Percentiles rank a stretch among this genome's conserved stretches.
These are phyloP conservation scores for Mycosphaerella sp. DNA, from an alignment of 2,329 filamentous ascomycete species.

Conservation along the genomic window DNA sequence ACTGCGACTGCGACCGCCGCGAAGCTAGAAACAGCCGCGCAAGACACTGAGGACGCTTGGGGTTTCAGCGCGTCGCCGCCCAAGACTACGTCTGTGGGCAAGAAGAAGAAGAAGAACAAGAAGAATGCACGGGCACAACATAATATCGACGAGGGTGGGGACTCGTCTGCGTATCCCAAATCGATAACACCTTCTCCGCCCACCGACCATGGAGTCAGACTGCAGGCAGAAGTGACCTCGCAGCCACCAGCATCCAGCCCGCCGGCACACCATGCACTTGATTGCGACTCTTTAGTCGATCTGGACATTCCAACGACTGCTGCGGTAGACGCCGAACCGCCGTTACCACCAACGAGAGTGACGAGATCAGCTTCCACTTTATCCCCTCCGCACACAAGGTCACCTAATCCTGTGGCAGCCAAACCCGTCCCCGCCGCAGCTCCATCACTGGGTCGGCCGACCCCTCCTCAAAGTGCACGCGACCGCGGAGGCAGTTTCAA, in stretches of 20 bases:
- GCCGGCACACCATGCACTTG: slow-evolving; percentile 1
- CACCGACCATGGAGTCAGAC: slow-evolving; percentile 18
- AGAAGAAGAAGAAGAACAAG: slow-evolving; percentile 29
- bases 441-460: slow-evolving; percentile 7
- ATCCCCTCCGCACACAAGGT: slow-evolving; percentile 14
- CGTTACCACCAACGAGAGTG: slow-evolving; percentile 1
- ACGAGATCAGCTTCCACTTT: slow-evolving; percentile 13
- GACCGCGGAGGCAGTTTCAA: slow-evolving; percentile 10
- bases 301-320: slow-evolving; percentile 18
- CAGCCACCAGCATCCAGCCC: slow-evolving; percentile 10
- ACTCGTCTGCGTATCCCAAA: slow-evolving; percentile 24
- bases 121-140: slow-evolving; percentile 23
- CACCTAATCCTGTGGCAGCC: slow-evolving; percentile 6
- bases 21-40: slow-evolving; percentile 5
- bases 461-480: neutral
- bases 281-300: slow-evolving; percentile 8
- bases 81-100: slow-evolving; percentile 12
- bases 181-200: slow-evolving; percentile 28
- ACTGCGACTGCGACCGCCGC: neutral
- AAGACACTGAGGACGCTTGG: slow-evolving; percentile 14
- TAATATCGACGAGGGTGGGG: slow-evolving; percentile 14
- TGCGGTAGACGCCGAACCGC: slow-evolving; percentile 12
- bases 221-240: neutral
- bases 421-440: neutral
- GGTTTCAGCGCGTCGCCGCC: slow-evolving; percentile 12